These are phyloP conservation scores for Ambrosia trifida DNA, from an alignment of 129 eudicot species.

Conservation along the genomic window DNA sequence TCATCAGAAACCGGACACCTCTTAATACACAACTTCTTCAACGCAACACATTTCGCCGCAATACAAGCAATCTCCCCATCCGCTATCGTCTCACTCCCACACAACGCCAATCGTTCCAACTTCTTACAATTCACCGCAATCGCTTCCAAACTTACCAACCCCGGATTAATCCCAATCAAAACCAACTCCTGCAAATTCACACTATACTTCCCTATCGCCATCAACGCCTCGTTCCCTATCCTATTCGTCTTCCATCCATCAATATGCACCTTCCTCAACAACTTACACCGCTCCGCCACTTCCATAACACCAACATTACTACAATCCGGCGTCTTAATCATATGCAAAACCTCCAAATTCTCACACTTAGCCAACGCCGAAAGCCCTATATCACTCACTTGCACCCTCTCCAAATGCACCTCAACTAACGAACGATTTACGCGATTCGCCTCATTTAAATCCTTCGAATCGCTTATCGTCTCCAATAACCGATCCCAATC, in stretches of 20 bases:
- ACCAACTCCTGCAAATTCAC: slow-evolving; percentile 34
- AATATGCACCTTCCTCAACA: slow-evolving; percentile 28
- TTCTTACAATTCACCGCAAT: slow-evolving; percentile 28
- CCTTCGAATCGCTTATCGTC: slow-evolving; percentile 5
- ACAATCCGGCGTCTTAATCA: slow-evolving; percentile 8
- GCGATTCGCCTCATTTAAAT: not conserved
- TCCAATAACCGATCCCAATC: slow-evolving; percentile 48
- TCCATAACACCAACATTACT: not conserved
- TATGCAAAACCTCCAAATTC: slow-evolving; percentile 15
- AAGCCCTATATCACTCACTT: slow-evolving; percentile 20
- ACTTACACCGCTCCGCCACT: slow-evolving; percentile 12
- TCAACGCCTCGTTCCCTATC: slow-evolving; percentile 11
- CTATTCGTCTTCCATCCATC: slow-evolving; percentile 17
- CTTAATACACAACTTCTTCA: slow-evolving; percentile 36
- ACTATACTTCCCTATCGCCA: slow-evolving; percentile 18
- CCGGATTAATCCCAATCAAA: slow-evolving; percentile 28
- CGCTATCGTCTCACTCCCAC: slow-evolving; percentile 33
- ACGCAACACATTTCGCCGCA: slow-evolving; percentile 17
- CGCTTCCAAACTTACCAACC: slow-evolving; percentile 11
- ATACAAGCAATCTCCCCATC: slow-evolving; percentile 31
- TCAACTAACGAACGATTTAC: slow-evolving; percentile 10
- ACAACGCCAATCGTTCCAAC: slow-evolving; percentile 31
- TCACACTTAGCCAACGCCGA: slow-evolving; percentile 29
- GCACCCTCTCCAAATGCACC: slow-evolving; percentile 23
- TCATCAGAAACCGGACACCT: slow-evolving; percentile 24